These are phyloP conservation scores for Nitzschia putrida DNA, from an alignment of 108 stramenopile species.

Conservation along the genomic window DNA sequence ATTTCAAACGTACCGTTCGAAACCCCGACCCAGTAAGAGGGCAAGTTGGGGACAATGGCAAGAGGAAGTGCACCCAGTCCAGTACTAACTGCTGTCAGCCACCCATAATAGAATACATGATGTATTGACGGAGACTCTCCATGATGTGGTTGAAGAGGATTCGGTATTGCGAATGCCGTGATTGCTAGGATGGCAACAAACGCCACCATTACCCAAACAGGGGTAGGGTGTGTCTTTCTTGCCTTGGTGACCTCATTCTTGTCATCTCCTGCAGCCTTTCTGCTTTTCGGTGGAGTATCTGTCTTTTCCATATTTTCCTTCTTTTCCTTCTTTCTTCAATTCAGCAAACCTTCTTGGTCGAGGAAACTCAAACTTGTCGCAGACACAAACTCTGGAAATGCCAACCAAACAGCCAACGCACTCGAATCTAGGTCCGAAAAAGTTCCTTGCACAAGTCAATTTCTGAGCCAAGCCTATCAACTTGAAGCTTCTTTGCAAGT, in stretches of 20 bases:
- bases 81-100: conserved; percentile 94
- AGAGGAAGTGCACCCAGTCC: conserved; percentile 95
- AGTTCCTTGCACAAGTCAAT: no score
- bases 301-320: conserved; percentile 1
- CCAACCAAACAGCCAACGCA: no score
- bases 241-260: neutral
- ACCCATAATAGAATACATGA: conserved; percentile 96
- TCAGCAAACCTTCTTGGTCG: neutral
- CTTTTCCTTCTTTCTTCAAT: neutral
- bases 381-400: no score
- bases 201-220: conserved; percentile 36
- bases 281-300: neutral
- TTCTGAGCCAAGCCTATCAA: no score
- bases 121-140: conserved; percentile 57
- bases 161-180: conserved; percentile 41
- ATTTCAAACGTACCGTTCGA: conserved; percentile 70
- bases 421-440: no score
- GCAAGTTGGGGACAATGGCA: conserved; percentile 66
- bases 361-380: neutral
- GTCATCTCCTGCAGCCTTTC: neutral
- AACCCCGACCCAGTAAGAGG: conserved; percentile 79
- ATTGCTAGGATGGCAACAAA: conserved; percentile 25
- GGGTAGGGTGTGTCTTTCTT: conserved; percentile 19
- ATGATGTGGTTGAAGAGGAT: conserved; percentile 53
- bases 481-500: no score